Conservation (phyloP, 805 yeast genomes). For the Wickerhamomyces rabaulensis region DNA sequence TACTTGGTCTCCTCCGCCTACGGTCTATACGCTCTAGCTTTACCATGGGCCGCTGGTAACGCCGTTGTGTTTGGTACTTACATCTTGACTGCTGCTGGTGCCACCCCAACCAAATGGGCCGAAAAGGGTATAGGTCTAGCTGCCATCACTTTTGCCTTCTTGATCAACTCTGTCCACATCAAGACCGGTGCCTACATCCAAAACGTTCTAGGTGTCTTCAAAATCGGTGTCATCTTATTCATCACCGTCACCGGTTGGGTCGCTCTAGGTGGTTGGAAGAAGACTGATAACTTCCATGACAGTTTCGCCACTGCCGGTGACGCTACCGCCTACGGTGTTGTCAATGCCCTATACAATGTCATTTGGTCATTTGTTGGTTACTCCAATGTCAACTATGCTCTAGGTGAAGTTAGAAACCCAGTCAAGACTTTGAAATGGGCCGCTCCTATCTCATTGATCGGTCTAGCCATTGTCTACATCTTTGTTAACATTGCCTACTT, state of each 20-base stretch:
- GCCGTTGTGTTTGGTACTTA: slow-evolving; percentile 78
- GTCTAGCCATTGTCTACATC: slow-evolving; percentile 61
- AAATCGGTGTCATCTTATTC: slow-evolving; percentile 63
- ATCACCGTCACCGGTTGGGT: slow-evolving; percentile 81
- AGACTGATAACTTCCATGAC: slow-evolving; percentile 55
- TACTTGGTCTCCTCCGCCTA: slow-evolving; percentile 61
- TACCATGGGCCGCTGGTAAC: slow-evolving; percentile 86
- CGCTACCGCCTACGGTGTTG: slow-evolving; percentile 64
- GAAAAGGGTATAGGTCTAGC: slow-evolving; percentile 74
- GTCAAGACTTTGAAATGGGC: slow-evolving; percentile 62
- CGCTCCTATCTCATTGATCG: slow-evolving; percentile 66
- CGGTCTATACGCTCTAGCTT: slow-evolving; percentile 65
- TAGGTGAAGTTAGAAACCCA: slow-evolving; percentile 75
- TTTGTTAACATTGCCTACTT: slow-evolving; percentile 76
- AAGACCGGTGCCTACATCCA: slow-evolving; percentile 65
- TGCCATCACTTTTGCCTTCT: slow-evolving; percentile 64
- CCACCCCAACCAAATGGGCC: slow-evolving; percentile 66
- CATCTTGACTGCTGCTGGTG: slow-evolving; percentile 67
- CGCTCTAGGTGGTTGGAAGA: slow-evolving; percentile 66
- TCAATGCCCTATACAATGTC: slow-evolving; percentile 72
- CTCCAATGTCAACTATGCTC: slow-evolving; percentile 77
- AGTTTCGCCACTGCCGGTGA: slow-evolving; percentile 48
- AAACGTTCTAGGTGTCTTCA: slow-evolving; percentile 63
- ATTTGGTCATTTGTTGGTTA: slow-evolving; percentile 85
- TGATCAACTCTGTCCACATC: slow-evolving; percentile 55